Conservation (phyloP, 2,329 filamentous ascomycete species). For the Chaetothyriales sp. region DNA sequence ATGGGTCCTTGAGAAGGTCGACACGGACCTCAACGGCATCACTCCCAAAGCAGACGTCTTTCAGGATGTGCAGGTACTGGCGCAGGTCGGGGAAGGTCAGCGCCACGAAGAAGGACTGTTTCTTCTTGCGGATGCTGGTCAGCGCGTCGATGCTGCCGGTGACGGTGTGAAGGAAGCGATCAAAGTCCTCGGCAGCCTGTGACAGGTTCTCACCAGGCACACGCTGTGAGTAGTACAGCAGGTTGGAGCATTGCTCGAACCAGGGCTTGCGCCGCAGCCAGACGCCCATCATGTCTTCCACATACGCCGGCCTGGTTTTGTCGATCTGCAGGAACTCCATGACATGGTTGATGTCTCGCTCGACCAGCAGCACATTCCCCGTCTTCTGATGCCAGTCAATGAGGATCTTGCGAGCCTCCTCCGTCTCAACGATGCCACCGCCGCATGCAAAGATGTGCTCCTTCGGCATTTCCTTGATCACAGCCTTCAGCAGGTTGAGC, state of each 20-base stretch:
- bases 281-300: slow-evolving; percentile 80
- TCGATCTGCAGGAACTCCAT: slow-evolving; percentile 79
- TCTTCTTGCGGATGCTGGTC: slow-evolving; percentile 45
- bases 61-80: slow-evolving; percentile 48
- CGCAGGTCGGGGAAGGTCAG: slow-evolving; percentile 66
- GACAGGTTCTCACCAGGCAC: slow-evolving; percentile 36
- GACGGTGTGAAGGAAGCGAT: slow-evolving; percentile 54
- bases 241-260: slow-evolving; percentile 87
- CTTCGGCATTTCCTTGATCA: slow-evolving; percentile 57
- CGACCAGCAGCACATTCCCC: slow-evolving; percentile 73
- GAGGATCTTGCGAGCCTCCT: slow-evolving; percentile 63
- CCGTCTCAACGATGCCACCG: slow-evolving; percentile 78
- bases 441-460: slow-evolving; percentile 85
- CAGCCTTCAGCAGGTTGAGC: slow-evolving; percentile 53
- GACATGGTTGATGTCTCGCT: slow-evolving; percentile 73
- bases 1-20: slow-evolving; percentile 66
- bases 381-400: slow-evolving; percentile 56
- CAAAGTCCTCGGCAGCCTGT: slow-evolving; percentile 51
- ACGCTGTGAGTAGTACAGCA: slow-evolving; percentile 74
- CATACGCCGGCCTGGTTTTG: slow-evolving; percentile 80
- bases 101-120: slow-evolving; percentile 80
- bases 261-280: slow-evolving; percentile 79
- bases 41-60: slow-evolving; percentile 61
- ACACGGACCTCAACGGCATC: slow-evolving; percentile 92
- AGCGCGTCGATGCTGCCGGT: slow-evolving; percentile 45